These are phyloP conservation scores for Dryadomyces quercivorus DNA, from an alignment of 2,329 filamentous ascomycete species.

Conservation along the genomic window DNA sequence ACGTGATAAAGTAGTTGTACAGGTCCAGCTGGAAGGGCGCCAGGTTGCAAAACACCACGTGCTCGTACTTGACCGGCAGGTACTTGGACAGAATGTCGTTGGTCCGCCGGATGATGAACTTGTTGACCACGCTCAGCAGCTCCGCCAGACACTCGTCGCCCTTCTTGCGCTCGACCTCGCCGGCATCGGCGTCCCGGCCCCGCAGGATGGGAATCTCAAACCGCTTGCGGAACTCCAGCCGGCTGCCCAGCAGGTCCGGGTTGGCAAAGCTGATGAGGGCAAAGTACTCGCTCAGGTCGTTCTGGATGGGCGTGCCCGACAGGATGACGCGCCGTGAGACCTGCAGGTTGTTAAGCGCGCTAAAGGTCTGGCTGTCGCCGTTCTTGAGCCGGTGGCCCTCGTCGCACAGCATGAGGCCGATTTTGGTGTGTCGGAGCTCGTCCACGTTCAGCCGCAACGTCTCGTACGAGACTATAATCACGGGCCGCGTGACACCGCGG, in stretches of 20 bases:
- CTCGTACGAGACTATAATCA: constrained; percentile 96
- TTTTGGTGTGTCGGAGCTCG: constrained; percentile 78
- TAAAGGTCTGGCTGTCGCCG: constrained; percentile 90
- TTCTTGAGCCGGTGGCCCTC: constrained; percentile 97
- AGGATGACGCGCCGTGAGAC: constrained; percentile 87
- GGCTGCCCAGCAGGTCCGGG: constrained; percentile 77
- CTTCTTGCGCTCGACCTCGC: constrained; percentile 67
- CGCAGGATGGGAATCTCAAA: constrained; percentile 88
- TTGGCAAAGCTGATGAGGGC: constrained; percentile 94
- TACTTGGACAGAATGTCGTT: constrained; percentile 99
- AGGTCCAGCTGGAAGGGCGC: constrained; percentile 85
- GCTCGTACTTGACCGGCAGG: constrained; percentile 94
- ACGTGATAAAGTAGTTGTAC: constrained; percentile 96
- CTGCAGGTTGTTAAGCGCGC: constrained; percentile 77
- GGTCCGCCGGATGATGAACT: constrained; percentile 93
- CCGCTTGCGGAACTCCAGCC: constrained; percentile 83
- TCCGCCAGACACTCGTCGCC: constrained; percentile 77
- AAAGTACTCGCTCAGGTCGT: constrained; percentile 97
- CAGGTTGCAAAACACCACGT: constrained; percentile 95
- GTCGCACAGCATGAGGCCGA: constrained; percentile 87
- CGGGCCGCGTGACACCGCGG: constrained; percentile 78
- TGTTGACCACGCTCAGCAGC: constrained; percentile 78
- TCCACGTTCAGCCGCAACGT: constrained; percentile 85
- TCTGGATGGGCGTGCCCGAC: constrained; percentile 94
- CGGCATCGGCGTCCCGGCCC: constrained; percentile 81